phyloP scores from a whole-genome alignment of 495 filamentous ascomycete species.

The Neurospora sp. region DNA sequence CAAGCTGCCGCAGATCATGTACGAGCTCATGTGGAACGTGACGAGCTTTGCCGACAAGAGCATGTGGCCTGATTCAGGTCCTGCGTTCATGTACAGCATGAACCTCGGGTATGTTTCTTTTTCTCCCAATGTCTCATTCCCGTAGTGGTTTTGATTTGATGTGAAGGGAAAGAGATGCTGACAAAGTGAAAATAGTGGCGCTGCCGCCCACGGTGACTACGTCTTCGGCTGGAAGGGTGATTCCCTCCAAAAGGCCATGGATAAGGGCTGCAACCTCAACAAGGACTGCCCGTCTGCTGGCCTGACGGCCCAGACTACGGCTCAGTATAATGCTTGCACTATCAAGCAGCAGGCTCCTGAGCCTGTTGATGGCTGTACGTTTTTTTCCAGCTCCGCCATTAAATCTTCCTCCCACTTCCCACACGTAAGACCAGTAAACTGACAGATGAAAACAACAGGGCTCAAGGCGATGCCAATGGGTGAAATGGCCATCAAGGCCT shows the following conservation, averaged over 20 bases:
- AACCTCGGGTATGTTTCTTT: slow-evolving; percentile 34
- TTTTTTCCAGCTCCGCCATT: background rate
- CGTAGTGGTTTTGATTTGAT: slow-evolving; percentile 13
- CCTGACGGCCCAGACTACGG: slow-evolving; percentile 31
- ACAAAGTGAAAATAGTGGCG: slow-evolving; percentile 17
- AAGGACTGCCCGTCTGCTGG: slow-evolving; percentile 36
- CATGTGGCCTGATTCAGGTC: slow-evolving; percentile 48
- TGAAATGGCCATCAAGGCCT: slow-evolving; percentile 42
- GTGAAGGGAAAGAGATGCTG: background rate
- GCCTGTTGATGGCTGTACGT: slow-evolving; percentile 42
- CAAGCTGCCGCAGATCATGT: slow-evolving; percentile 57
- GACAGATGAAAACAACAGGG: slow-evolving; percentile 21
- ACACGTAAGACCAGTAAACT: background rate
- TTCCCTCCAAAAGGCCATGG: slow-evolving; percentile 53
- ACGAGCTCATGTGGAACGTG: slow-evolving; percentile 58
- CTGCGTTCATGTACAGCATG: slow-evolving; percentile 41
- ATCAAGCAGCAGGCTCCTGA: slow-evolving; percentile 39
- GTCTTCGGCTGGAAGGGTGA: slow-evolving; percentile 66
- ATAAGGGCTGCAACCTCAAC: slow-evolving; percentile 49
- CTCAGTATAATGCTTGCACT: slow-evolving; percentile 39
- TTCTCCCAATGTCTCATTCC: background rate
- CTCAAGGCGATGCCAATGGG: slow-evolving; percentile 42
- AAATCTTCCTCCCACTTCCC: background rate
- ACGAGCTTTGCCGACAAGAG: slow-evolving; percentile 41
- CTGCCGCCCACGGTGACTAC: slow-evolving; percentile 63